A percentile compares a stretch with the other conserved stretches of the same genome.
These are phyloP conservation scores for Pleurotus ostreatus DNA, from an alignment of 768 basidiomycete genomes.

Conservation along the genomic window DNA sequence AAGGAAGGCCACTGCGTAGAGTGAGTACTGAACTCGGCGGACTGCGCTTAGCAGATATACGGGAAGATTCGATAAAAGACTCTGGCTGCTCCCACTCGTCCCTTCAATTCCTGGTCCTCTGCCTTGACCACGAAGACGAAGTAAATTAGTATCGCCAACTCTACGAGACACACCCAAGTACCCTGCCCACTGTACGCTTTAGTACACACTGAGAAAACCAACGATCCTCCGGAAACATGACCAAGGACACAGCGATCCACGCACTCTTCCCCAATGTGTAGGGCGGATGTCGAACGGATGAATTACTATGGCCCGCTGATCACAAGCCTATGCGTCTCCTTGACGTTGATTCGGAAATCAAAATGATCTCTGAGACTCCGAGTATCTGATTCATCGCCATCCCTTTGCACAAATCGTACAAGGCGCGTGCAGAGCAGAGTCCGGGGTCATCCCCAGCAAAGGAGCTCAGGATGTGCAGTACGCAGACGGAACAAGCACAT, in stretches of 20 bases:
- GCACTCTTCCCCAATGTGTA: not conserved
- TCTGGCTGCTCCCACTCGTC: conserved; percentile 14
- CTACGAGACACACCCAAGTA: not conserved
- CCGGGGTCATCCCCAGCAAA: no score
- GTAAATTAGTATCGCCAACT: not conserved
- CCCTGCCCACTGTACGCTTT: not conserved
- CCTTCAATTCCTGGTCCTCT: not conserved
- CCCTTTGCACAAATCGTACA: no score
- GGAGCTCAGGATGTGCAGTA: no score
- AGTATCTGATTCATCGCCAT: not conserved
- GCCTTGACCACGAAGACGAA: not conserved
- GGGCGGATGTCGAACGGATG: not conserved
- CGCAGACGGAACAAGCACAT: no score
- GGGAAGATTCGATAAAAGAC: conserved; percentile 28
- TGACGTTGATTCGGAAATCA: not conserved
- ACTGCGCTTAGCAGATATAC: conserved; percentile 17
- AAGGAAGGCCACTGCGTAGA: no score
- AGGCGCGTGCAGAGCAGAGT: no score
- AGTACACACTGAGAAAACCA: not conserved
- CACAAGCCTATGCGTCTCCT: not conserved
- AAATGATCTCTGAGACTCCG: not conserved
- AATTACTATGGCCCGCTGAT: not conserved
- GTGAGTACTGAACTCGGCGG: no score
- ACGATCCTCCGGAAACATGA: not conserved
- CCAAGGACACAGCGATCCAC: not conserved